phyloP scores from a whole-genome alignment of 2,329 filamentous ascomycete species.

The Xylaria hypoxylon region DNA sequence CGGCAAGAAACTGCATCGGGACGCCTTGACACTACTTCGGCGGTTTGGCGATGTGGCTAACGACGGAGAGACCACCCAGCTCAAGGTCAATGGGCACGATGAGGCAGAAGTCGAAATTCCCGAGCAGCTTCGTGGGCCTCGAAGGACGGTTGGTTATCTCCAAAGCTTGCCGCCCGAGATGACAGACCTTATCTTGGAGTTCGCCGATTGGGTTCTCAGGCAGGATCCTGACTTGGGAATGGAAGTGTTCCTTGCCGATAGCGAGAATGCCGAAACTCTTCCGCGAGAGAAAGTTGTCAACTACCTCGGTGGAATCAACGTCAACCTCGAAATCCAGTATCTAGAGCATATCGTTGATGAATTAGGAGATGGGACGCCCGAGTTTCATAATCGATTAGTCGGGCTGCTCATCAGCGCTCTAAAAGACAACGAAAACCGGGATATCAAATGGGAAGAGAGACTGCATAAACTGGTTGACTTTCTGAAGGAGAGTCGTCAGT shows the following conservation, averaged over 20 bases:
- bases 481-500: constrained; percentile 79
- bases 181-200: constrained; percentile 91
- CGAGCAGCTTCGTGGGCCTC: constrained; percentile 76
- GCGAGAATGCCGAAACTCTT: constrained; percentile 91
- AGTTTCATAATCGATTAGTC: constrained; percentile 87
- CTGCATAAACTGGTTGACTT: constrained; percentile 79
- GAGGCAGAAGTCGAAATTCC: constrained; percentile 50
- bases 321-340: constrained; percentile 80
- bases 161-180: constrained; percentile 87
- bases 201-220: constrained; percentile 86
- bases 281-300: constrained; percentile 80
- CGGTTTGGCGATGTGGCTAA: constrained; percentile 73
- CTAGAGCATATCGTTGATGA: constrained; percentile 92
- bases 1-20: constrained; percentile 90
- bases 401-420: constrained; percentile 70
- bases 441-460: constrained; percentile 66
- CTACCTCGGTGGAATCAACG: constrained; percentile 78
- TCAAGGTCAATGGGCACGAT: constrained; percentile 44
- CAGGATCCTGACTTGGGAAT: constrained; percentile 81
- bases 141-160: constrained; percentile 88
- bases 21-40: constrained; percentile 83
- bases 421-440: constrained; percentile 53
- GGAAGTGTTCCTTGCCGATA: constrained; percentile 93
- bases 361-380: constrained; percentile 83
- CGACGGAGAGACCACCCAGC: constrained; percentile 55